phyloP scores from a whole-genome alignment of 345 rosid genomes.

The Erodium maritimum region DNA sequence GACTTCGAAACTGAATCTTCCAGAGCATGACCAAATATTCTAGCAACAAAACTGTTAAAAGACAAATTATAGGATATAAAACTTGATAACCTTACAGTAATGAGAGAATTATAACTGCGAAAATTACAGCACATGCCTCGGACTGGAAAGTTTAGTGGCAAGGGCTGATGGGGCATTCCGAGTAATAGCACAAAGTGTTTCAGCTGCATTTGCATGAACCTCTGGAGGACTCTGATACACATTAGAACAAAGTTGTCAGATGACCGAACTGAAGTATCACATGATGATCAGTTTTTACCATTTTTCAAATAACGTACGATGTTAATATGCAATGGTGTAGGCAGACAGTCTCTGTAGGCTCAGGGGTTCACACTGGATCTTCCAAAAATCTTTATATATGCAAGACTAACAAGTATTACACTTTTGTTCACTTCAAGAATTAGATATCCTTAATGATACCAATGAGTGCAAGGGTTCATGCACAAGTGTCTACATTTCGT shows the following conservation, averaged over 20 bases:
- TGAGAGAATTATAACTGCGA: conserved; percentile 8
- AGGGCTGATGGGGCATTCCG: conserved; percentile 83
- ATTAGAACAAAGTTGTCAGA: conserved; percentile 8
- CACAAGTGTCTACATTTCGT: too few species aligned
- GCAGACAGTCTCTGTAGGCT: too few species aligned
- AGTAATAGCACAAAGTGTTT: conserved; percentile 83
- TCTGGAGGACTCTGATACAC: conserved; percentile 61
- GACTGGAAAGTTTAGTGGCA: conserved; percentile 81
- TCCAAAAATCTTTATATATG: too few species aligned
- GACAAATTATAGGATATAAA: conserved; percentile 1
- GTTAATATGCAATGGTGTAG: too few species aligned
- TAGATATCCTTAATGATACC: too few species aligned
- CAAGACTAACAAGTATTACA: too few species aligned
- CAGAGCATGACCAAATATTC: conserved; percentile 88
- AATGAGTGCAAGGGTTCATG: too few species aligned
- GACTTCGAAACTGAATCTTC: conserved; percentile 85
- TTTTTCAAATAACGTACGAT: too few species aligned
- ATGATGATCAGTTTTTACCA: not conserved
- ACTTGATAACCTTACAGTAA: not conserved
- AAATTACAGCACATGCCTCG: conserved; percentile 71
- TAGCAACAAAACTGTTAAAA: conserved; percentile 65
- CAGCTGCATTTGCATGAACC: conserved; percentile 93
- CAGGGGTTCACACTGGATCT: too few species aligned
- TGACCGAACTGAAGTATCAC: not conserved
- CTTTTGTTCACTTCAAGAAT: too few species aligned